These are phyloP conservation scores for Elymus sibiricus DNA, from an alignment of 176 grass and related monocot genomes.

Conservation along the genomic window DNA sequence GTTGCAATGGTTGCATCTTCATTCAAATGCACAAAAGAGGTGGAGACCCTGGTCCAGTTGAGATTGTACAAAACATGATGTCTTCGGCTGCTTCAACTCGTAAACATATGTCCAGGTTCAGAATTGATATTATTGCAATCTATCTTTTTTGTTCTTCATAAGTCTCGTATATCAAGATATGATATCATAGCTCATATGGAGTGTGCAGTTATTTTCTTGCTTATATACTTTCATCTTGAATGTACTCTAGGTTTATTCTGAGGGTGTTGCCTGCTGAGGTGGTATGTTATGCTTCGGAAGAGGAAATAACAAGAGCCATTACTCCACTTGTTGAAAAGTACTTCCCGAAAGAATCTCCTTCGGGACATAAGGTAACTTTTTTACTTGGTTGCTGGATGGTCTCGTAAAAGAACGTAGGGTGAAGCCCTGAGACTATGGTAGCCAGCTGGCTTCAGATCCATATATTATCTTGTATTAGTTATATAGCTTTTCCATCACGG, in stretches of 20 bases:
- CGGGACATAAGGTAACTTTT: constrained; percentile 53
- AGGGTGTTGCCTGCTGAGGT: constrained; percentile 84
- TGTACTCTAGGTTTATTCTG: constrained; percentile 76
- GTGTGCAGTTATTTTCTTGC: not conserved
- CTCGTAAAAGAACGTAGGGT: not conserved
- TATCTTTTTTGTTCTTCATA: constrained; percentile 6
- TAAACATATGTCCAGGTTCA: constrained; percentile 98
- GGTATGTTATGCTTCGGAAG: constrained; percentile 90
- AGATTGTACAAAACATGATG: constrained; percentile 93
- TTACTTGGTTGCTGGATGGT: not conserved
- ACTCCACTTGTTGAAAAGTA: constrained; percentile 67
- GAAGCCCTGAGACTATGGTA: not conserved
- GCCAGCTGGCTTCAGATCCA: not conserved
- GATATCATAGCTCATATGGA: not conserved
- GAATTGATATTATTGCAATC: constrained; percentile 19
- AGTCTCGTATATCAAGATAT: not conserved
- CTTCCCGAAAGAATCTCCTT: constrained; percentile 64
- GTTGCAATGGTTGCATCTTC: constrained; percentile 86
- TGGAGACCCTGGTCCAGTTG: constrained; percentile 68
- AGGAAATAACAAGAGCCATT: constrained; percentile 87
- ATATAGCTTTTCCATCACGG: not conserved
- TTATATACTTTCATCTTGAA: constrained; percentile 11
- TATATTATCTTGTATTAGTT: not conserved
- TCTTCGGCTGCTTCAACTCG: constrained; percentile 62
- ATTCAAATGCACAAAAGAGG: constrained; percentile 85